Percentiles rank a stretch among this genome's conserved stretches.
These are phyloP conservation scores for Fusarium gaditjirri DNA, from an alignment of 2,329 filamentous ascomycete species.

Conservation along the genomic window DNA sequence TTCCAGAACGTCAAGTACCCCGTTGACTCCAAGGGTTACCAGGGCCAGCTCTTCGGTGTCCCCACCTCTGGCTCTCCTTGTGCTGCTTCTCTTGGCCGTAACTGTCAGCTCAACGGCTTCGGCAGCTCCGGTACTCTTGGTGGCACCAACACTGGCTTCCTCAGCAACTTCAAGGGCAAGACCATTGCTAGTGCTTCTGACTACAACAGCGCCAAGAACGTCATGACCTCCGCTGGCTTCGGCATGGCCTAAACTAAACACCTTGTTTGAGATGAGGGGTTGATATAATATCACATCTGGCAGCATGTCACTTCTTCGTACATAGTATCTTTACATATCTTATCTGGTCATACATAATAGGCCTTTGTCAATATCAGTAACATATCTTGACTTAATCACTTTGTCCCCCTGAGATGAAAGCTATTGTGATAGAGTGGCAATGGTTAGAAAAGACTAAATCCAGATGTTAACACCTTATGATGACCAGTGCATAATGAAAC, in stretches of 20 bases:
- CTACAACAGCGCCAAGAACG: slow-evolving; percentile 49
- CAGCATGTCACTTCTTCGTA: slow-evolving; percentile 30
- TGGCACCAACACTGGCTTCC: slow-evolving; percentile 58
- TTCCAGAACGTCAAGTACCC: slow-evolving; percentile 64
- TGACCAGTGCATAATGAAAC: slow-evolving; percentile 12
- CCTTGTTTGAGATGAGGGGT: background rate
- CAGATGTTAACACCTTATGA: slow-evolving; percentile 16
- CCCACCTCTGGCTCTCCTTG: slow-evolving; percentile 52
- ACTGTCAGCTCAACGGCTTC: slow-evolving; percentile 62
- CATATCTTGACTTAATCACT: slow-evolving; percentile 1
- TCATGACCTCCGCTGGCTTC: slow-evolving; percentile 57
- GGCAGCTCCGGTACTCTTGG: slow-evolving; percentile 53
- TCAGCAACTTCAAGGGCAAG: slow-evolving; percentile 63
- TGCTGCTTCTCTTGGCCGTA: slow-evolving; percentile 57
- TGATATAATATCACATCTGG: background rate
- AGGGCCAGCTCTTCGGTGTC: slow-evolving; percentile 50
- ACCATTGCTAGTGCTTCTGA: slow-evolving; percentile 58
- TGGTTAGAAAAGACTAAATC: background rate
- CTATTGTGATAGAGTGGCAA: background rate
- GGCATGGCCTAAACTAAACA: slow-evolving; percentile 54
- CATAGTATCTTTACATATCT: slow-evolving; percentile 20
- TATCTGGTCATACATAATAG: background rate
- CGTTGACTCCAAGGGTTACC: slow-evolving; percentile 48
- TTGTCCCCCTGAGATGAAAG: background rate
- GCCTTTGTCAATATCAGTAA: slow-evolving; percentile 27